A percentile compares a stretch with the other conserved stretches of the same genome.
phyloP scores from a whole-genome alignment of 2,329 filamentous ascomycete genomes.

The Colletotrichum sp. region DNA sequence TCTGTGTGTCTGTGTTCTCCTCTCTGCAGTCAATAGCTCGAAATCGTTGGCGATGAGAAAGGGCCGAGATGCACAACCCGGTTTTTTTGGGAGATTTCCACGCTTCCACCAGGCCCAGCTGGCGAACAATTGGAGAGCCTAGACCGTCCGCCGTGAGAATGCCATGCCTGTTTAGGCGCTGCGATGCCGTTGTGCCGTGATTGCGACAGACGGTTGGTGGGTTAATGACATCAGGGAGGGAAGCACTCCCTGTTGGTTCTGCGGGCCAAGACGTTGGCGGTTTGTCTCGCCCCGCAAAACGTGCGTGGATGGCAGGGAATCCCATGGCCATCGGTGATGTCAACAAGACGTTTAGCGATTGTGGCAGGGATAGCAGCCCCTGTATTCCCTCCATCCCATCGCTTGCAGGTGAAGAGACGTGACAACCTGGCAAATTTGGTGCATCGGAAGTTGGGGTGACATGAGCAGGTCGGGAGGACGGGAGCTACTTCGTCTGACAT shows the following conservation, averaged over 20 bases:
- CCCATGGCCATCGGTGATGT: slow-evolving; percentile 7
- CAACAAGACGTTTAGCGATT: slow-evolving; percentile 12
- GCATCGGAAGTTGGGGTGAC: not conserved
- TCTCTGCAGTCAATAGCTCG: not conserved
- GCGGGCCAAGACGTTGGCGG: slow-evolving; percentile 18
- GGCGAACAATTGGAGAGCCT: not conserved
- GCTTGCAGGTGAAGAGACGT: not conserved
- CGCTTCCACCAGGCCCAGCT: not conserved
- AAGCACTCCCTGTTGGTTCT: not conserved
- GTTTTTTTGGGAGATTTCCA: slow-evolving; percentile 1
- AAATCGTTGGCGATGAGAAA: not conserved
- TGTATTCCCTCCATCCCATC: not conserved
- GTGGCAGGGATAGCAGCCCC: not conserved
- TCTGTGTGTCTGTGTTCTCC: not conserved
- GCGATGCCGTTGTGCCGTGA: slow-evolving; percentile 18
- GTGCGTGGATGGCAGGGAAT: not conserved
- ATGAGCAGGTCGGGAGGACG: not conserved
- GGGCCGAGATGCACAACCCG: not conserved
- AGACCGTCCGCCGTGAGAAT: not conserved
- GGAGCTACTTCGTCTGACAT: not conserved
- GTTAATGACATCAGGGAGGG: slow-evolving; percentile 19
- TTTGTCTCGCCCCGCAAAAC: not conserved
- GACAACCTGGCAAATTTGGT: not conserved
- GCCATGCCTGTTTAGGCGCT: slow-evolving; percentile 6
- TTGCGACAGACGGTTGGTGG: slow-evolving; percentile 15